Evolutionary conservation across 176 grass and related monocot genomes (phyloP).

Genomic region (Rhipidocladum racemiflorum): DNA sequence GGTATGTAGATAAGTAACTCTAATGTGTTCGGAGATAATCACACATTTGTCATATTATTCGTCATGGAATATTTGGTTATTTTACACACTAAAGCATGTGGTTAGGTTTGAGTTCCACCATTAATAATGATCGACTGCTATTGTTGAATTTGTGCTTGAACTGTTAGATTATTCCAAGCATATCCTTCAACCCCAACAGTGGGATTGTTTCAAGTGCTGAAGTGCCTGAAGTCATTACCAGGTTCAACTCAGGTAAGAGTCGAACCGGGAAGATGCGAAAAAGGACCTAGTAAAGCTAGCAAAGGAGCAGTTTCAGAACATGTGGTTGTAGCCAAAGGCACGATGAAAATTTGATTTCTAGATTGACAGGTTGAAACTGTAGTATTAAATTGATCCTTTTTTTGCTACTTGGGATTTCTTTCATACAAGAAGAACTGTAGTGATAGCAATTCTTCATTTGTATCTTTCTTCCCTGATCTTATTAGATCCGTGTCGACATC

Average conservation of each 20-base stretch:
- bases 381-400: neutral
- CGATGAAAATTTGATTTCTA: neutral
- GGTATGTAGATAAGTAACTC: slow-evolving; percentile 37
- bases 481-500: neutral
- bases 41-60: neutral
- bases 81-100: neutral
- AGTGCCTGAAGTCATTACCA: slow-evolving; percentile 81
- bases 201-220: slow-evolving; percentile 50
- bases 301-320: slow-evolving; percentile 64
- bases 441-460: neutral
- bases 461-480: neutral
- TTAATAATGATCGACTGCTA: neutral
- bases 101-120: neutral
- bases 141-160: neutral
- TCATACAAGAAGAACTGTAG: neutral
- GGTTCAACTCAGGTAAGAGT: slow-evolving; percentile 64
- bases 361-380: slow-evolving; percentile 5
- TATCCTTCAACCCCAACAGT: neutral
- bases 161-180: neutral
- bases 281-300: slow-evolving; percentile 56
- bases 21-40: slow-evolving; percentile 10
- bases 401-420: neutral
- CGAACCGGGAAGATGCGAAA: slow-evolving; percentile 56
- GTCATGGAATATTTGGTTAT: slow-evolving; percentile 6
- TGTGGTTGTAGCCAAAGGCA: neutral